These are phyloP conservation scores for Fonsecaea multimorphosa DNA, from an alignment of 2,329 filamentous ascomycete species.

Conservation along the genomic window DNA sequence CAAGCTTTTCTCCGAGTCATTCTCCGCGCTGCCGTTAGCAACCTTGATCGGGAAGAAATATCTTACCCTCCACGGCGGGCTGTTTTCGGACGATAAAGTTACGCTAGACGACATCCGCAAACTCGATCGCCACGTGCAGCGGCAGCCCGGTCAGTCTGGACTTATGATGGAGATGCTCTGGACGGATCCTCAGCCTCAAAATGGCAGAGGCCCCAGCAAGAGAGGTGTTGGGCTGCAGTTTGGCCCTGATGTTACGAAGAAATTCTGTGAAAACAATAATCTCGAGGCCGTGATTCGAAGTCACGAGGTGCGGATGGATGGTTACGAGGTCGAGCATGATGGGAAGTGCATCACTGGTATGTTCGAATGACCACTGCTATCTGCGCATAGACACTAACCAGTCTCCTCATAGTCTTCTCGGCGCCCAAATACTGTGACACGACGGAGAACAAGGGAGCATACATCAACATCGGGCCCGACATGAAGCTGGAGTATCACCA, in stretches of 20 bases:
- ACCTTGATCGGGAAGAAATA: conserved; percentile 74
- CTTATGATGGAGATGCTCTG: conserved; percentile 99
- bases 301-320: conserved; percentile 98
- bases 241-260: conserved; percentile 92
- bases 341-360: conserved; percentile 90
- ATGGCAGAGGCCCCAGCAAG: conserved; percentile 92
- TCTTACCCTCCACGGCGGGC: conserved; percentile 40
- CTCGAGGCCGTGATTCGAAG: conserved; percentile 94
- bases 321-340: conserved; percentile 98
- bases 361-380: conserved; percentile 40
- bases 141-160: conserved; percentile 89
- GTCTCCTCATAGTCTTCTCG: conserved; percentile 74
- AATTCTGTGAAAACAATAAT: conserved; percentile 95
- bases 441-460: conserved; percentile 97
- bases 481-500: conserved; percentile 91
- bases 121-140: conserved; percentile 85
- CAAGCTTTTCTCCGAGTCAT: conserved; percentile 97
- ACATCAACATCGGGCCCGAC: conserved; percentile 93
- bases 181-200: conserved; percentile 89
- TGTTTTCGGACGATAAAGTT: conserved; percentile 68
- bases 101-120: conserved; percentile 93
- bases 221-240: conserved; percentile 96
- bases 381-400: conserved; percentile 40
- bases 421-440: conserved; percentile 97
- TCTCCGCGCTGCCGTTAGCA: conserved; percentile 89